Conservation (phyloP, 176 grass and related monocot species). For the barley (Hordeum vulgare) region DNA sequence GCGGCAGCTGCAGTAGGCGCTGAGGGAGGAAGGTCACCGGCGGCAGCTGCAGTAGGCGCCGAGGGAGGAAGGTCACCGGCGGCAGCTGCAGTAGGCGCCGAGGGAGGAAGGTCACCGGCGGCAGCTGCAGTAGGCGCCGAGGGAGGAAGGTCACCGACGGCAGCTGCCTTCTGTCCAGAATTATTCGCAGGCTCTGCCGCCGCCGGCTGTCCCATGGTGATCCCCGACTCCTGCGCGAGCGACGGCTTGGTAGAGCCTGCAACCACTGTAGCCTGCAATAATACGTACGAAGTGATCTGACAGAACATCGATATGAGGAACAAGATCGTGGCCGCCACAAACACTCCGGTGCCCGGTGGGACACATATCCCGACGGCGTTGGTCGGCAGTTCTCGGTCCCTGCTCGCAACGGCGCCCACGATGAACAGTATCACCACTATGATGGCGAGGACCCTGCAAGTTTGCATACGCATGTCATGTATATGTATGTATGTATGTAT, state of each 20-base stretch:
- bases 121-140: neutral
- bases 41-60: neutral
- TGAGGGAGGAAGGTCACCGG: neutral
- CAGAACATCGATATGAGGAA: neutral
- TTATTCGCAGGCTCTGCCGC: neutral
- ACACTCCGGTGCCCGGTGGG: neutral
- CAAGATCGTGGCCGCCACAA: neutral
- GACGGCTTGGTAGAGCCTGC: neutral
- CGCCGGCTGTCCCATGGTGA: neutral
- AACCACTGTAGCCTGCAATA: neutral
- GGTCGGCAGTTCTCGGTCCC: fast-evolving
- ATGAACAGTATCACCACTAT: neutral
- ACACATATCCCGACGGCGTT: neutral
- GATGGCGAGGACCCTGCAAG: neutral
- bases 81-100: too few relatives aligned
- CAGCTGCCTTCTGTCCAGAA: neutral
- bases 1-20: too few relatives aligned
- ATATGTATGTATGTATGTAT: neutral
- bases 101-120: neutral
- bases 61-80: too few relatives aligned
- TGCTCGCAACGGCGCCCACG: neutral
- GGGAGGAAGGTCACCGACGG: neutral
- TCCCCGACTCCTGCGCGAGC: neutral
- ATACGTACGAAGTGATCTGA: slow-evolving; percentile 4
- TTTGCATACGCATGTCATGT: neutral